Evolutionary conservation across 768 basidiomycete species (phyloP).

Genomic region (Russula compacta): DNA sequence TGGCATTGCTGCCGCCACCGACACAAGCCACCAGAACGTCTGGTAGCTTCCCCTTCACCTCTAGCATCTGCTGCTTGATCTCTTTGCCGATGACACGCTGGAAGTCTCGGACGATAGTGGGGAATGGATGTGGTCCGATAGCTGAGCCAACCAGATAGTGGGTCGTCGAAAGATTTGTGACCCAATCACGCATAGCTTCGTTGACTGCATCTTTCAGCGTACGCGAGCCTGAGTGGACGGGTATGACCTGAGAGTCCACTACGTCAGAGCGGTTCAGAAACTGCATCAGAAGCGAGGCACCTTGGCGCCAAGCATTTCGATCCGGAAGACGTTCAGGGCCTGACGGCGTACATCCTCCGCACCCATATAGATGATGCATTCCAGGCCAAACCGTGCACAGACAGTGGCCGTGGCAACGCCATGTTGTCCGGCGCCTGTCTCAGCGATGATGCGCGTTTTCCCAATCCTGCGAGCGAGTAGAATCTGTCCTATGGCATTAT

Average conservation of each 20-base stretch:
- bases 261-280: background rate
- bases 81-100: slow-evolving; percentile 92
- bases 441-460: slow-evolving; percentile 95
- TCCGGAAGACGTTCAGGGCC: slow-evolving; percentile 95
- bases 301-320: slow-evolving; percentile 93
- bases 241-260: slow-evolving; percentile 59
- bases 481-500: slow-evolving; percentile 98
- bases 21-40: slow-evolving; percentile 95
- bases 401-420: slow-evolving; percentile 98
- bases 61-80: slow-evolving; percentile 80
- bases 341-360: slow-evolving; percentile 94
- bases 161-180: slow-evolving; percentile 86
- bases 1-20: slow-evolving; percentile 95
- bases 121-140: slow-evolving; percentile 98
- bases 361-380: slow-evolving; percentile 98
- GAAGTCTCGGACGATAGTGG: slow-evolving; percentile 97
- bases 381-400: slow-evolving; percentile 91
- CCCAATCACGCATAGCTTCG: slow-evolving; percentile 98
- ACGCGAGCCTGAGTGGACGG: slow-evolving; percentile 87
- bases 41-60: slow-evolving; percentile 72
- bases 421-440: slow-evolving; percentile 98
- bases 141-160: slow-evolving; percentile 97
- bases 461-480: slow-evolving; percentile 89
- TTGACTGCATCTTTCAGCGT: slow-evolving; percentile 98
- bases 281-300: slow-evolving; percentile 27